These are phyloP conservation scores for Colletotrichum caudatum DNA, from an alignment of 2,329 filamentous ascomycete species.

Conservation along the genomic window DNA sequence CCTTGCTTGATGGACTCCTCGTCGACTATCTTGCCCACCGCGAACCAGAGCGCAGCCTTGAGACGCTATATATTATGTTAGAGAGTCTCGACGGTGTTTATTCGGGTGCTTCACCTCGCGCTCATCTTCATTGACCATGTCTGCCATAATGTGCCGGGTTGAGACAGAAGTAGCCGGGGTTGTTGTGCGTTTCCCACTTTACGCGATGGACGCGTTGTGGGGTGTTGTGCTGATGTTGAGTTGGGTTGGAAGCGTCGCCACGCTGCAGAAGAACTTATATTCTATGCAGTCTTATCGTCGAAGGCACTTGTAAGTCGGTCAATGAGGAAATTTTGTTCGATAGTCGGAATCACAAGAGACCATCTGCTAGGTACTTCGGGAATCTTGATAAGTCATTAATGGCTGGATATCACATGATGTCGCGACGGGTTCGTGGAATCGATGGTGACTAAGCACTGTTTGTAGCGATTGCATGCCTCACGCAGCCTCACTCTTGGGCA, in stretches of 20 bases:
- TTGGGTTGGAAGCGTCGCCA: too few species aligned
- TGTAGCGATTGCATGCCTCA: too few species aligned
- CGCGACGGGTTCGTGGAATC: slow-evolving; percentile 17
- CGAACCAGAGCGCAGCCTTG: slow-evolving; percentile 87
- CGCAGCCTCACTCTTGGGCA: neutral
- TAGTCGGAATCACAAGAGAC: neutral
- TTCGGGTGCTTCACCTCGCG: slow-evolving; percentile 49
- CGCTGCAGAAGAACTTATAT: neutral
- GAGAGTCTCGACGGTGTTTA: neutral
- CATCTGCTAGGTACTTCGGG: neutral
- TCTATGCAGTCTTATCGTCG: neutral
- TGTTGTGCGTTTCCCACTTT: slow-evolving; percentile 30
- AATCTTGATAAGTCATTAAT: neutral
- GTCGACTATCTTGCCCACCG: slow-evolving; percentile 89
- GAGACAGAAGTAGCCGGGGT: neutral
- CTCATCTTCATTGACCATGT: slow-evolving; percentile 50
- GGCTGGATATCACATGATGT: slow-evolving; percentile 30
- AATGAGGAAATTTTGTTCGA: too few species aligned
- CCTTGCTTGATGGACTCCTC: slow-evolving; percentile 79
- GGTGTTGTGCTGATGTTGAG: neutral
- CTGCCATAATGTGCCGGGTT: slow-evolving; percentile 48
- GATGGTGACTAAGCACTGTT: slow-evolving; percentile 12
- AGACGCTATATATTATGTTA: slow-evolving; percentile 68
- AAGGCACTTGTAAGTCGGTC: neutral
- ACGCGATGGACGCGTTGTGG: slow-evolving; percentile 39